Evolutionary conservation across 176 grass and related monocot species (phyloP).

Genomic region (Leersia perrieri): DNA sequence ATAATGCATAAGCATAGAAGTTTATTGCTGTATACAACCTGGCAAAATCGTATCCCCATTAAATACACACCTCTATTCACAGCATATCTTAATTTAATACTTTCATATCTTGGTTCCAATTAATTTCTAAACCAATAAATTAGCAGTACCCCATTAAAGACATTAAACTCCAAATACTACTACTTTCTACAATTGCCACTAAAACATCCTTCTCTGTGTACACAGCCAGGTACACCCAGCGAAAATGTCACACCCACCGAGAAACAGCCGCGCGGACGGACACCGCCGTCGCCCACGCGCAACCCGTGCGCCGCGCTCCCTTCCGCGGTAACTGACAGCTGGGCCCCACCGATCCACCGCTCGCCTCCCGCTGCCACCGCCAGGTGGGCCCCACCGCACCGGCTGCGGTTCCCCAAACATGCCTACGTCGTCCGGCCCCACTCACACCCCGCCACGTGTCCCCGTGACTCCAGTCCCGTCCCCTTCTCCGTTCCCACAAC

Average conservation of each 20-base stretch:
- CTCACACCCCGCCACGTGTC: not conserved
- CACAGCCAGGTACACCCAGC: not conserved
- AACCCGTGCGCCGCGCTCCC: constrained; percentile 15
- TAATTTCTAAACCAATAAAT: not conserved
- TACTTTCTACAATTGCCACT: not conserved
- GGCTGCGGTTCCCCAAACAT: not conserved
- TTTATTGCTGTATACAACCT: too few relatives aligned
- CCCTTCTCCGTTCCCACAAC: not conserved
- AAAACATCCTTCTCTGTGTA: not conserved
- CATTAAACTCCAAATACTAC: too few relatives aligned
- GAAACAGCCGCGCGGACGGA: not conserved
- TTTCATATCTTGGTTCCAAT: not conserved
- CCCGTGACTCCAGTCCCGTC: not conserved
- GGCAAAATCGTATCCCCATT: not conserved
- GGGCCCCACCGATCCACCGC: not conserved
- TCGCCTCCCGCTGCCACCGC: constrained; percentile 26
- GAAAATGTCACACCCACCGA: not conserved
- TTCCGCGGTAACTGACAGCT: constrained; percentile 13
- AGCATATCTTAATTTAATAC: not conserved
- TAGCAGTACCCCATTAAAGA: not conserved
- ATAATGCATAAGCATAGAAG: too few relatives aligned
- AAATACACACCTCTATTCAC: not conserved
- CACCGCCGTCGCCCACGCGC: not conserved
- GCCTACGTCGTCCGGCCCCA: not conserved
- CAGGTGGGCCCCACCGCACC: not conserved